Evolutionary conservation across 257 asterid species (phyloP).

Genomic region (Solanum tacnaense): DNA sequence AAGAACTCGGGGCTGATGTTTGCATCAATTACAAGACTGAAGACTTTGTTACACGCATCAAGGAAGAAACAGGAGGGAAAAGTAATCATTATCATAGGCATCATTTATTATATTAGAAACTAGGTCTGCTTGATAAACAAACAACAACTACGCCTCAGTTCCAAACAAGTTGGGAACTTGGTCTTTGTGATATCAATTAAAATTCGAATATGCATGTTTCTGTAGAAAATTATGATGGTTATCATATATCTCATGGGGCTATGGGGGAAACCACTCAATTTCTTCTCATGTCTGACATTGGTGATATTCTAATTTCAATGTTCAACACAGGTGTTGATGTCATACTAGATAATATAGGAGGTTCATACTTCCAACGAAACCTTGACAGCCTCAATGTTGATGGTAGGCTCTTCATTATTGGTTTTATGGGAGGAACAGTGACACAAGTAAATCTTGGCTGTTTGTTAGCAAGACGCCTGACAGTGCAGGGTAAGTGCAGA

Average conservation of each 20-base stretch:
- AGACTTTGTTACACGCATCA: slow-evolving; percentile 81
- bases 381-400: slow-evolving; percentile 56
- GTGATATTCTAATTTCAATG: not conserved
- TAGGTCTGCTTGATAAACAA: not conserved
- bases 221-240: not conserved
- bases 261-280: not conserved
- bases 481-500: slow-evolving; percentile 59
- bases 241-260: not conserved
- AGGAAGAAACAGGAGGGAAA: slow-evolving; percentile 92
- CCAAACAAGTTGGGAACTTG: not conserved
- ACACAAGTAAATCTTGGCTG: slow-evolving; percentile 57
- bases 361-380: slow-evolving; percentile 59
- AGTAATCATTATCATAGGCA: slow-evolving; percentile 21
- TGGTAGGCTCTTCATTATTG: slow-evolving; percentile 94
- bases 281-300: not conserved
- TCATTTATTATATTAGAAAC: not conserved
- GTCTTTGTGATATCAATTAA: not conserved
- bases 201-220: not conserved
- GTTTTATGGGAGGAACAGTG: slow-evolving; percentile 78
- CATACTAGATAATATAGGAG: slow-evolving; percentile 81
- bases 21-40: slow-evolving; percentile 90
- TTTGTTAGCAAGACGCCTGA: slow-evolving; percentile 64
- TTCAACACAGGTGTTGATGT: slow-evolving; percentile 70
- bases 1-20: slow-evolving; percentile 89
- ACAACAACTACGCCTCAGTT: not conserved